These are phyloP conservation scores for Zygoascus biomembranicola DNA, from an alignment of 805 yeast species.

Conservation along the genomic window DNA sequence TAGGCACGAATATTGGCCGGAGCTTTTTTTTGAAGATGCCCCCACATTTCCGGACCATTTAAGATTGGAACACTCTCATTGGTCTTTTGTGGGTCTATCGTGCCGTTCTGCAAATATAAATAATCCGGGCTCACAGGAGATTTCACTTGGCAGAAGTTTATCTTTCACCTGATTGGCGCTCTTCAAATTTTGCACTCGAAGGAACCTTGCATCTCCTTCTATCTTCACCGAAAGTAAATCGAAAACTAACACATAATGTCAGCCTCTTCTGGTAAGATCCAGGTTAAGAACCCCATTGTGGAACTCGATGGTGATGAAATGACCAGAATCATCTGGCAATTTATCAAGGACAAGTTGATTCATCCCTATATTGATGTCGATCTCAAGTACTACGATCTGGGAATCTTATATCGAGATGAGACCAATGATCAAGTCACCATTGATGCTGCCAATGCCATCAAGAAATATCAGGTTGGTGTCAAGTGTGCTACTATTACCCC, in stretches of 20 bases:
- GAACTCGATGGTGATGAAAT: conserved; percentile 98
- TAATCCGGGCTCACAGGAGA: no score
- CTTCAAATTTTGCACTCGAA: no score
- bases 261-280: conserved; percentile 41
- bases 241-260: not conserved
- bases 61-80: not conserved
- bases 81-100: not conserved
- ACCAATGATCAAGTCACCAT: conserved; percentile 83
- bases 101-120: not conserved
- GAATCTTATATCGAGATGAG: conserved; percentile 76
- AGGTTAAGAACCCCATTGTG: conserved; percentile 81
- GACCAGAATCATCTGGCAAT: conserved; percentile 93
- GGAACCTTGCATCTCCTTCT: no score
- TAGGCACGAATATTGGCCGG: not conserved
- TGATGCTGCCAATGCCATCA: conserved; percentile 85
- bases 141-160: no score
- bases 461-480: conserved; percentile 84
- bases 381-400: conserved; percentile 84
- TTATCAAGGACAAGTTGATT: conserved; percentile 78
- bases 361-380: conserved; percentile 81
- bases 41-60: not conserved
- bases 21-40: not conserved
- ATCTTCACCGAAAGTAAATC: no score
- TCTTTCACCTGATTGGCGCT: no score
- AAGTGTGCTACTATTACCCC: conserved; percentile 99